Base-by-base conservation (phyloP, 495 filamentous ascomycete species). In the Arthonia radiata region DNA sequence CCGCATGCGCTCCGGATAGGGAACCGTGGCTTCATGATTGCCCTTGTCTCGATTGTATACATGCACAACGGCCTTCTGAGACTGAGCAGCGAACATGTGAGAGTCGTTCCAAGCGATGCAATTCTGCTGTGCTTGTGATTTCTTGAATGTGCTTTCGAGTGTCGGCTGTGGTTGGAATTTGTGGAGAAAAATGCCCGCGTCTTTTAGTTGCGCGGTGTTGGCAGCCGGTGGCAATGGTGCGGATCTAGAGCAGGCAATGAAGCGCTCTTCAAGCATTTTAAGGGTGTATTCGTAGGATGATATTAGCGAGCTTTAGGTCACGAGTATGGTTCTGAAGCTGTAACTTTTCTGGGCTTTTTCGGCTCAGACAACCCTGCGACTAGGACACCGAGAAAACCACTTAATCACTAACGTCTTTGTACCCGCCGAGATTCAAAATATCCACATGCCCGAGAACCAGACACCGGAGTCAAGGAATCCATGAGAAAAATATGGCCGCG, bases 31-130 rank as follows among this genome's bases (percentile, higher is more conserved):
- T 47, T 93, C 83, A 40, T 89, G 74, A 36, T 73, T 86, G 10
- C 75, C 74, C 25, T 73, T 74, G 29, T 71, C 58, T 26, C 80
- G 61, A 28, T 62, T 76, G 43, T 92, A 94, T 28, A 97, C 75
- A 51, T 93, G 78, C 4, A 97, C 57, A 16, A 89, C 70, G 1
- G 80, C 78, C 47, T 93, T 94, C 19, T 78, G 81, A 9, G 65
- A 60, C 42, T 97, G 86, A 5, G 75, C 83, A 2, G 83, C 68
- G 39, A 89, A 97, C 18, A 94, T 59, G 43, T 97, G 86, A 13
- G 71, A 69, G 21, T 66, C 56, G 42, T 63, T 92, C 31, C 78
- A 61, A 17, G 77, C 86, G 15, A 97, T 50, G 34, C 76, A 71
- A 47, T 81, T 77, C 24, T 60, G 51, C 13, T 67, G 54, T 5